Evolutionary conservation across 2,329 filamentous ascomycete genomes (phyloP), one percentile per base, ranked within the genome.

Genomic region (Hansfordia pulvinata): DNA sequence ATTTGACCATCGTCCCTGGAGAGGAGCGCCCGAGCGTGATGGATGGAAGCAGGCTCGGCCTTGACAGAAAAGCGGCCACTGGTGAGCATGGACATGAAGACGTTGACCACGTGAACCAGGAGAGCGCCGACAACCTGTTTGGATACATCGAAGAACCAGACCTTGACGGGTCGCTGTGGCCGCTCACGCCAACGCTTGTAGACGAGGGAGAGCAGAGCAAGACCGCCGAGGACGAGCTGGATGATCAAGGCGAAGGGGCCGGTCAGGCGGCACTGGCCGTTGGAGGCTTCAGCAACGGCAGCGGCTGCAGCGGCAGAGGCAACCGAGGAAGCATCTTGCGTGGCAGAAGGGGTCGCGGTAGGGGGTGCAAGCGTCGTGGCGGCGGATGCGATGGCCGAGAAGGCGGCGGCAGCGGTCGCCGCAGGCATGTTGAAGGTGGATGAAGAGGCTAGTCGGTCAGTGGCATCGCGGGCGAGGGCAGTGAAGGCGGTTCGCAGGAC

Each of bases 131-230:
- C 81, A 28, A 98, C 84, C 60, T 98, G 90, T 61, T 98, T 98
- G 17, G 84, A 93, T 14, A 76, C 90, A 48, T 98, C 90, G 51
- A 96, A 98, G 52, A 82, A 86, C 88, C 90, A 98, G 38, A 98
- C 85, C 64, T 92, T 93, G 45, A 96, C 47, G 1, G 88, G 88
- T 29, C 90, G 70, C 50, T 94, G 88, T 2, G 90, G 88, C 30
- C 82, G 69, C 56, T 98, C 90, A 37, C 82, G 72, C 74, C 80
- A 93, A 40, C 90, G 70, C 61, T 98, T 98, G 60, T 74, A 93
- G 6, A 96, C 88, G 25, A 98, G 67, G 1, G 85, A 82, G 29
- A 88, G 60, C 27, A 96, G 58, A 7, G 90, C 90, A 30, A 94
- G 60, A 11, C 66, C 71, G 11, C 90, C 90, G 11, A 98, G 70